phyloP scores from a whole-genome alignment of 1,139 yeast species.

The Lodderomyces oxycetoniae region DNA sequence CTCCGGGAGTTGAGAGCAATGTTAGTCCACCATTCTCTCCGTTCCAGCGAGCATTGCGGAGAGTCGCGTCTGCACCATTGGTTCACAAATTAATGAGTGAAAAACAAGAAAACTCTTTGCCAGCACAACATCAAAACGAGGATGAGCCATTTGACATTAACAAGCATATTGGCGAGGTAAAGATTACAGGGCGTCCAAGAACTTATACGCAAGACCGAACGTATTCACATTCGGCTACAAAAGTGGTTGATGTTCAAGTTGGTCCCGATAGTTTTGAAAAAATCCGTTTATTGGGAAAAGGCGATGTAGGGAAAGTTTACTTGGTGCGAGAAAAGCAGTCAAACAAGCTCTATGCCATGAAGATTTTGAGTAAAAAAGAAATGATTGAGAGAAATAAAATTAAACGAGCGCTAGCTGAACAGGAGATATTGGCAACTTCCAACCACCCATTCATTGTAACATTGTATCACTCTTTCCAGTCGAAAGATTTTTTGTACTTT shows the following conservation, averaged over 20 bases:
- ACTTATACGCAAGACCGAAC: conserved; percentile 54
- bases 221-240: conserved; percentile 68
- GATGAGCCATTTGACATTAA: conserved; percentile 34
- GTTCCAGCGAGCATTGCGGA: conserved; percentile 53
- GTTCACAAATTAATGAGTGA: conserved; percentile 39
- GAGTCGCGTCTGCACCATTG: conserved; percentile 82
- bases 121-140: conserved; percentile 7
- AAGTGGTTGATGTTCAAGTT: conserved; percentile 73
- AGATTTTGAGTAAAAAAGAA: conserved; percentile 82
- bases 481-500: conserved; percentile 84
- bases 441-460: conserved; percentile 98
- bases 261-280: conserved; percentile 85
- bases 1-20: conserved; percentile 8
- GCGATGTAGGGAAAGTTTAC: conserved; percentile 97
- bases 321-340: conserved; percentile 78
- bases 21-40: conserved; percentile 23
- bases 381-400: conserved; percentile 94
- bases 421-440: conserved; percentile 90
- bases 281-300: conserved; percentile 83
- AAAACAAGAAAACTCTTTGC: conserved; percentile 9
- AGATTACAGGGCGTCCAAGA: conserved; percentile 44
- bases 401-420: conserved; percentile 92
- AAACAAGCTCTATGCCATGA: conserved; percentile 83
- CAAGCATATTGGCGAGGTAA: conserved; percentile 54
- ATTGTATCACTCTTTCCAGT: conserved; percentile 91